phyloP scores from a whole-genome alignment of 495 filamentous ascomycete species.

The Daldinia loculata region DNA sequence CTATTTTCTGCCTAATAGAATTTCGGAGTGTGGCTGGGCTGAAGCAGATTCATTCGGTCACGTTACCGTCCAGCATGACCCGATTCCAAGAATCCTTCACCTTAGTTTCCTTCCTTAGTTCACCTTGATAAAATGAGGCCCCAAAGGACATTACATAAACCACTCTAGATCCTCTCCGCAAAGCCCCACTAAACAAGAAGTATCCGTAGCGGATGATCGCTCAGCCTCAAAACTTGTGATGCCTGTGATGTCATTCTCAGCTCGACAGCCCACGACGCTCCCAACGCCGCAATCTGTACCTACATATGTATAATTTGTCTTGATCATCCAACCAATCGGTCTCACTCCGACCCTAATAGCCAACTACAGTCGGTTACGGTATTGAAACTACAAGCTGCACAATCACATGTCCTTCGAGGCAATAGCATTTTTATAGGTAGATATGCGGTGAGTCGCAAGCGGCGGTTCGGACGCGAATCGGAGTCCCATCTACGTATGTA shows the following conservation, averaged over 20 bases:
- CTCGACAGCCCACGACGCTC: constrained; percentile 11
- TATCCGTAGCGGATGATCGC: constrained; percentile 31
- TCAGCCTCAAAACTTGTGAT: constrained; percentile 30
- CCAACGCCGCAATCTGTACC: not conserved
- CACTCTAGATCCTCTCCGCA: constrained; percentile 25
- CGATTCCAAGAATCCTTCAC: constrained; percentile 18
- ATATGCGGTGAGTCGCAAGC: constrained; percentile 1
- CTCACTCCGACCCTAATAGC: constrained; percentile 4
- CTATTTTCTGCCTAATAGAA: constrained; percentile 20
- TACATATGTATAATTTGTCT: not conserved
- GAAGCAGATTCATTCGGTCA: constrained; percentile 33
- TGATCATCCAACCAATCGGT: constrained; percentile 26
- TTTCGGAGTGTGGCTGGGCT: constrained; percentile 19
- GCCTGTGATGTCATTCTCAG: constrained; percentile 42
- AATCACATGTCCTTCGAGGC: constrained; percentile 1
- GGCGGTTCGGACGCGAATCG: not conserved
- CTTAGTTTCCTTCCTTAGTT: constrained; percentile 14
- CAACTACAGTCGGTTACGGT: not conserved
- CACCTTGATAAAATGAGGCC: constrained; percentile 31
- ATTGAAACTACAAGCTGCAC: not conserved
- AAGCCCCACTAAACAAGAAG: constrained; percentile 35
- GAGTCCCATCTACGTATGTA: not conserved
- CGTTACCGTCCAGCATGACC: constrained; percentile 36
- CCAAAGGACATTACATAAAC: not conserved
- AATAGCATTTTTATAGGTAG: not conserved